Percentiles rank a stretch among this genome's conserved stretches.
Conservation (phyloP, 306 rosid genomes). For the Pyrus bretschneideri region DNA sequence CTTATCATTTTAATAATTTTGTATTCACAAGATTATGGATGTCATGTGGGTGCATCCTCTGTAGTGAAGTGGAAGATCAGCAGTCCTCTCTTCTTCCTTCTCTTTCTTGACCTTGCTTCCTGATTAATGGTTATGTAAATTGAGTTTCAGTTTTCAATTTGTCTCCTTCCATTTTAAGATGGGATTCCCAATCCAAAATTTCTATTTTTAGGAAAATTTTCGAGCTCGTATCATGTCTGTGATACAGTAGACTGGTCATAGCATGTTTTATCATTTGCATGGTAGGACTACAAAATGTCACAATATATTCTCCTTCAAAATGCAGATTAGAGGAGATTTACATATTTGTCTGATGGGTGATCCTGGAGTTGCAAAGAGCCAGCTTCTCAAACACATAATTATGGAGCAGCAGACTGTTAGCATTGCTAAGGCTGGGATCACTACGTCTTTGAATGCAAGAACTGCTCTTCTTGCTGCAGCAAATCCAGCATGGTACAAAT, state of each 20-base stretch:
- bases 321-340: conserved; percentile 92
- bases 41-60: not conserved
- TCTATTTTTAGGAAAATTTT: not conserved
- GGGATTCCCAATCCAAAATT: not conserved
- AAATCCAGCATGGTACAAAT: conserved; percentile 89
- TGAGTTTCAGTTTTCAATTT: not conserved
- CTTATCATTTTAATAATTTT: not conserved
- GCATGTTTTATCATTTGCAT: not conserved
- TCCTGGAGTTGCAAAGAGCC: conserved; percentile 99
- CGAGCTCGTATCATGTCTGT: not conserved
- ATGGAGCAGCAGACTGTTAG: conserved; percentile 64
- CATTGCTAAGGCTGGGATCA: conserved; percentile 98
- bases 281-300: not conserved
- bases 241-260: not conserved
- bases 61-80: not conserved
- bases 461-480: conserved; percentile 99
- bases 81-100: not conserved
- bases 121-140: not conserved
- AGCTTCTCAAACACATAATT: conserved; percentile 93
- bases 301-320: not conserved
- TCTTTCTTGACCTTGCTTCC: not conserved
- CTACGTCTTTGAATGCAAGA: conserved; percentile 95
- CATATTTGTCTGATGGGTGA: conserved; percentile 98
- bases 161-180: not conserved
- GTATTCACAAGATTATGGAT: not conserved